Conservation (phyloP, 192 early-diverging fungal species). For the Chytriomyces sp. region DNA sequence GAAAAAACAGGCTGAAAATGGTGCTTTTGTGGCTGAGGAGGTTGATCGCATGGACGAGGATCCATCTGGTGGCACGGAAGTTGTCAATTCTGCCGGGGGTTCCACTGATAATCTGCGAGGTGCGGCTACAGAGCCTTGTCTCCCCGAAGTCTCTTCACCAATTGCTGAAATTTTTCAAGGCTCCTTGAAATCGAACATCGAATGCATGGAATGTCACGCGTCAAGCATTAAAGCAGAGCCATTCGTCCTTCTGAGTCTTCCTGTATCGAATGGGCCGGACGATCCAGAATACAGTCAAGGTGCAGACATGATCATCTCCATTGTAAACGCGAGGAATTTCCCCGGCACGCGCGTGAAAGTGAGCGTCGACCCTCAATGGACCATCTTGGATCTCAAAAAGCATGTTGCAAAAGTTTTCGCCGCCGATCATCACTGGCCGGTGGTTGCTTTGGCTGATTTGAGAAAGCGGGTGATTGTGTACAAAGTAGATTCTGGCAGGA, state of each 20-base stretch:
- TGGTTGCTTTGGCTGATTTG: background rate
- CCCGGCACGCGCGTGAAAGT: conserved; percentile 7
- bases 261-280: conserved; percentile 60
- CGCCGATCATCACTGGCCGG: background rate
- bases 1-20: conserved; percentile 43
- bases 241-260: conserved; percentile 33
- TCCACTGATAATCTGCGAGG: background rate
- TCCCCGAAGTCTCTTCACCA: background rate
- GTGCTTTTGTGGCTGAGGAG: background rate
- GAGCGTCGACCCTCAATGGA: background rate
- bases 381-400: conserved; percentile 18
- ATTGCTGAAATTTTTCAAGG: conserved; percentile 29
- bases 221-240: conserved; percentile 43
- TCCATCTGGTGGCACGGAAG: background rate
- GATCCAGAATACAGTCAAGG: conserved; percentile 35
- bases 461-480: conserved; percentile 5
- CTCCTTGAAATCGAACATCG: conserved; percentile 44
- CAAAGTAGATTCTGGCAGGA: background rate
- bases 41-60: background rate
- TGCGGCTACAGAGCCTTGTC: background rate
- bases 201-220: conserved; percentile 28
- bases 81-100: background rate
- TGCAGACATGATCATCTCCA: background rate
- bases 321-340: conserved; percentile 17
- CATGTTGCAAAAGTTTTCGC: background rate